These are phyloP conservation scores for Sporisorium exsertum DNA, from an alignment of 1,284 basidiomycete genomes.

Conservation along the genomic window DNA sequence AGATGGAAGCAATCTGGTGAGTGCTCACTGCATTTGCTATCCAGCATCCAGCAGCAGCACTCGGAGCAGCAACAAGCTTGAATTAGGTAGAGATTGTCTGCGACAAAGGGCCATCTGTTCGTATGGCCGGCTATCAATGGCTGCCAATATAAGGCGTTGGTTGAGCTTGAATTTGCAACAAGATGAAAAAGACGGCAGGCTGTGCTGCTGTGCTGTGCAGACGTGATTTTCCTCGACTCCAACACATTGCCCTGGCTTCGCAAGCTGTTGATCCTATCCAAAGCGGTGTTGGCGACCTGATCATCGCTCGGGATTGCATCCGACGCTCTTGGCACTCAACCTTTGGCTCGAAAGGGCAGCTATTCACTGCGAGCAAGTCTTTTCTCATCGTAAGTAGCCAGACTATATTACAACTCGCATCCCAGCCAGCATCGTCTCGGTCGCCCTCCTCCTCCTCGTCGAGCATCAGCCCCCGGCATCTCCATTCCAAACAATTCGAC, in stretches of 20 bases:
- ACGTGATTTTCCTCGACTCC: slow-evolving; percentile 3
- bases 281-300: slow-evolving; percentile 3
- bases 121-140: no score
- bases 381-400: slow-evolving; percentile 1
- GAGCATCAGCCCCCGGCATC: not conserved
- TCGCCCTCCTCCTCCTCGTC: not conserved
- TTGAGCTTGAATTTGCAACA: slow-evolving; percentile 2
- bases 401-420: not conserved
- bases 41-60: no score
- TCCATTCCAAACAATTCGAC: not conserved
- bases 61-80: no score
- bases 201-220: not conserved
- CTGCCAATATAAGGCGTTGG: not conserved
- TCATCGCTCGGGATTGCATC: not conserved
- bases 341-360: no score
- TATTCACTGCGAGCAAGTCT: not conserved
- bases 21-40: no score
- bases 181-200: not conserved
- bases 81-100: no score
- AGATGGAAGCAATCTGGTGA: no score
- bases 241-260: not conserved
- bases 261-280: not conserved
- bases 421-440: not conserved
- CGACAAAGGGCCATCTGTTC: no score
- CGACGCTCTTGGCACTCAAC: slow-evolving; percentile 2